Base-by-base conservation (phyloP, 306 rosid species). In the Cucumis melo region DNA sequence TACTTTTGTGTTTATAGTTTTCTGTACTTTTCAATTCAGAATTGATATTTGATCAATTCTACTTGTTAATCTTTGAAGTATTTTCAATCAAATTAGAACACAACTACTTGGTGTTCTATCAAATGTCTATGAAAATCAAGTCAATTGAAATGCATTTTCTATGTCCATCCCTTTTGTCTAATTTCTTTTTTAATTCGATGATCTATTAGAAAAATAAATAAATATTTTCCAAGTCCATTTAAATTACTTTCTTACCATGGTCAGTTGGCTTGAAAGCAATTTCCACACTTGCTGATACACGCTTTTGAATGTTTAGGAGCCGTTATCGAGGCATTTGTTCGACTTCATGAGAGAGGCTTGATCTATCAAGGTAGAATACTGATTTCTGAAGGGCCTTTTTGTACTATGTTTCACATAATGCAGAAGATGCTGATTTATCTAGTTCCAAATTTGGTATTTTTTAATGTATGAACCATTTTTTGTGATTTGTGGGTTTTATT, bases 271-370 rank as follows among this genome's bases (percentile, higher is more conserved):
- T 70, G 75, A 44, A 13, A 39, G 53, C 44, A 23, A 27, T 27
- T 38, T 9, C 20, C 73, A 73, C 71, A 32, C 76, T 21, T 81
- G 77, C 87, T 85, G 88, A 85, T 84, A 82, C 79, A n/a, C 58
- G 66, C 42, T 65, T 81, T 77, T 66, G 50, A 65, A 85, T 86
- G 59, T 57, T 83, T 90, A 93, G 98, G 91, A 81, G 96, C 98
- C 70, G 98, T 93, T 71, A 79, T 90, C 75, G 98, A 93, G 86
- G 97, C 98, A 77, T 93, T 93, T 90, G 91, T 93, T 75, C 87
- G 87, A 84, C 98, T 93, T 79, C 98, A 93, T 48, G 97, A 93
- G 77, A 93, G 90, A 87, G 98, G 96, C 74, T 87, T 93, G 84
- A 90, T 93, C 67, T 91, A 93, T 83, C 98, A 90, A 91, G 98